These are phyloP conservation scores for Casaregolazyma suthepensis DNA, from an alignment of 1,139 yeast species.

Conservation along the genomic window DNA sequence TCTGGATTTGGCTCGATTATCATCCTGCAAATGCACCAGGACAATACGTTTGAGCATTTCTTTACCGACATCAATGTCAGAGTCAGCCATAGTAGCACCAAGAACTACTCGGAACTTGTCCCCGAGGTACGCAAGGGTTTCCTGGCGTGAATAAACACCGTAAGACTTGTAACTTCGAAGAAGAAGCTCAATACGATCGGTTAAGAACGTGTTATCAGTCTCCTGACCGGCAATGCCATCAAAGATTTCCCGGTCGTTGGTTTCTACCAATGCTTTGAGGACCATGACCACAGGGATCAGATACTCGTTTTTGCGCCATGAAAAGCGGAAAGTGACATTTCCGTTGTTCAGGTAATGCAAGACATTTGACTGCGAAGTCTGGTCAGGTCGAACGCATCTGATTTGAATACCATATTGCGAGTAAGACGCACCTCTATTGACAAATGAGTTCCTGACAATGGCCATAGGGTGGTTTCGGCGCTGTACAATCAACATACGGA, in stretches of 20 bases:
- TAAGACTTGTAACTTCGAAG: constrained; percentile 82
- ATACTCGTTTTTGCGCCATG: constrained; percentile 96
- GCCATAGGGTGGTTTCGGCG: constrained; percentile 99
- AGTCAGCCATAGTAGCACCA: constrained; percentile 79
- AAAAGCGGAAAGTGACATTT: constrained; percentile 90
- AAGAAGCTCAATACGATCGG: constrained; percentile 94
- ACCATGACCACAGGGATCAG: constrained; percentile 91
- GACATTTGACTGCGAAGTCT: constrained; percentile 94
- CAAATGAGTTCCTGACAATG: constrained; percentile 87
- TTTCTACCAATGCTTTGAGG: constrained; percentile 80
- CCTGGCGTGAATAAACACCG: constrained; percentile 70
- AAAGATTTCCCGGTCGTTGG: constrained; percentile 90
- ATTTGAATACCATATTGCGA: constrained; percentile 90
- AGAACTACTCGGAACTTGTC: constrained; percentile 92
- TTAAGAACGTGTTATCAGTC: constrained; percentile 78
- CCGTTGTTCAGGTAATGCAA: constrained; percentile 94
- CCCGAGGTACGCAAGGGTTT: constrained; percentile 88
- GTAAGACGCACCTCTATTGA: constrained; percentile 88
- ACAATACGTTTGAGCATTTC: constrained; percentile 80
- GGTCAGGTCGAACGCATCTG: constrained; percentile 92
- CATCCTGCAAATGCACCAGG: constrained; percentile 67
- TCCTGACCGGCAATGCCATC: constrained; percentile 95
- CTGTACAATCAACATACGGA: constrained; percentile 96
- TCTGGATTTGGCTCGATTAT: constrained; percentile 72
- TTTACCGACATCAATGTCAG: constrained; percentile 87